Evolutionary conservation across 2,329 filamentous ascomycete species (phyloP).

Genomic region (Chrysoporthe deuterocubensis): DNA sequence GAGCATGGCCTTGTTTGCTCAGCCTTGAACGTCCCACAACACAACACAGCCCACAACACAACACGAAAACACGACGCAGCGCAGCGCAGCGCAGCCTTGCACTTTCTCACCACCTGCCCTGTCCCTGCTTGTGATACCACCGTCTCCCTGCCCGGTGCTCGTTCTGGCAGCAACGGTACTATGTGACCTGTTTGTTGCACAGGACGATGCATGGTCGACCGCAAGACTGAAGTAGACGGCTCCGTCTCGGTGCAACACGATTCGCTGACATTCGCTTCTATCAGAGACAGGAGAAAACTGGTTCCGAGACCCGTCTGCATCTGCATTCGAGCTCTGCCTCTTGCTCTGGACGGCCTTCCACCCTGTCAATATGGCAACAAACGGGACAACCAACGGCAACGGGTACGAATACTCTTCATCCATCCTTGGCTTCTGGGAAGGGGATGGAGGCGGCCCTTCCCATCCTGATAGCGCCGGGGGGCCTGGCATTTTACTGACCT

Average conservation of each 20-base stretch:
- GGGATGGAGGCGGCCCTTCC: not conserved
- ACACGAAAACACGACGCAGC: not conserved
- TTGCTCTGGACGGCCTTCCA: not conserved
- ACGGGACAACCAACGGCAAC: slow-evolving; percentile 10
- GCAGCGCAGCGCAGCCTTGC: not conserved
- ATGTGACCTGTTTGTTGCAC: not conserved
- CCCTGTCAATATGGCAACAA: slow-evolving; percentile 23
- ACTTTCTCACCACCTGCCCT: not conserved
- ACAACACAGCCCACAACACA: not conserved
- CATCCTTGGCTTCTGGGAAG: not conserved
- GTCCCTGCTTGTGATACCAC: not conserved
- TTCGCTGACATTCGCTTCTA: slow-evolving; percentile 16
- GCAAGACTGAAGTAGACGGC: not conserved
- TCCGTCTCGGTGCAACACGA: not conserved
- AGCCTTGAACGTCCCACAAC: not conserved
- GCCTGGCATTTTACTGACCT: not conserved
- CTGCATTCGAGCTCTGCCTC: slow-evolving; percentile 4
- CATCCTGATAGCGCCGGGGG: not conserved
- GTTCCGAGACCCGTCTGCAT: not conserved
- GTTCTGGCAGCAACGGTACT: not conserved
- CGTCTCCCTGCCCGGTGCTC: not conserved
- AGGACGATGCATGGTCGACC: not conserved
- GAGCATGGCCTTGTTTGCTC: slow-evolving; percentile 7
- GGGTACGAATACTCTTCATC: slow-evolving; percentile 1
- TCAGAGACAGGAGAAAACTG: slow-evolving; percentile 6